Base-by-base conservation (phyloP, 129 eudicot species). In the Dittrichia graveolens region DNA sequence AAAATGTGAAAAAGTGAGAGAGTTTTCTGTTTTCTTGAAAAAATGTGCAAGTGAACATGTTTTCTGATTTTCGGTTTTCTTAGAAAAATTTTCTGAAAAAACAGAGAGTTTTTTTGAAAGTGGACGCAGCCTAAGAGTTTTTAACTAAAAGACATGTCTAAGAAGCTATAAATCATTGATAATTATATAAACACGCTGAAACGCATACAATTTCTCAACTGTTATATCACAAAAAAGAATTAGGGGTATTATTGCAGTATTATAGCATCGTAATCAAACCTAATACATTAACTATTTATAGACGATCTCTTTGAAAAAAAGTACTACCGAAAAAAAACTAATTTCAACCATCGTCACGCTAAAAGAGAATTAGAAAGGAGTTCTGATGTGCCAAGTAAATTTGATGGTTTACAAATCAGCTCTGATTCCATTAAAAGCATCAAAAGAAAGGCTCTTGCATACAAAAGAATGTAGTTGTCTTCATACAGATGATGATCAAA, bases 371-470 rank as follows among this genome's bases (percentile, higher is more conserved):
- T 13, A 58, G 11, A 15, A 34, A 3, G 7, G 42, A 58, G 16
- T 58, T 58, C 6, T 13, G 10, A 5, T 2, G 64, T 34, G 64
- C 64, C 13, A 54, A 54, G 10, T 15, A 54, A 54, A 7, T 5
- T 15, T 18, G 37, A 0, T 8, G 37, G 5, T 60, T 1, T 13
- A 35, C 34, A 54, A n/a, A 60, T 60, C 31, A 61, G 47, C 47
- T 61, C 10, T 7, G 48, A 55, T 65, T 18, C 18, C 67, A 42
- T 43, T 37, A 67, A 66, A 55, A 67, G 63, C 52, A 35, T 40
- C 72, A 63, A 62, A 74, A 50, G 45, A 63, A 74, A 50, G 45
- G 63, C 41, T 50, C 50, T 70, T 64, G 50, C 35, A 78, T 62
- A 37, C 77, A 78, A 71, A 71, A 62, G 47, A 71, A 53, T 41